Base-by-base conservation (phyloP, 83 land plant species). In the Picea mariana region DNA sequence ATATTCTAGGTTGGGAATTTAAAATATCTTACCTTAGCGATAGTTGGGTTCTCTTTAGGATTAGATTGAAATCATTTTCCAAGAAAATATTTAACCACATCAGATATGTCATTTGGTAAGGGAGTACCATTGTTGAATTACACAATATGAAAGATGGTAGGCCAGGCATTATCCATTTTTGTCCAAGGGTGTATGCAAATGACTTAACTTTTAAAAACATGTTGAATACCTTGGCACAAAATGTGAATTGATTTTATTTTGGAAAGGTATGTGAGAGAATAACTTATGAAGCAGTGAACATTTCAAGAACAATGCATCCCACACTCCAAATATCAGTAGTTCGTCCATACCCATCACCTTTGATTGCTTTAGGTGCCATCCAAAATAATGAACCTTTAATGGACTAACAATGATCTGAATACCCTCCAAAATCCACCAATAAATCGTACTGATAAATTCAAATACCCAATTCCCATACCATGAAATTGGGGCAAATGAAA, bases 321-420 rank as follows among this genome's bases (percentile, higher is more conserved):
- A 87, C 88, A 84, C 87, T 87, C 88, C 87, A 87, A 21, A 87
- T 84, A 81, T 84, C 87, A 75, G 83, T 87, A 24, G 80, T 82
- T 13, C 73, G 34, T 23, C 88, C 83, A 66, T 87, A 87, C 47
- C 87, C 87, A 75, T 87, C 87, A 34, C 87, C 88, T 81, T 85
- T 85, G 40, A 85, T 82, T 38, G 82, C 87, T 59, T 85, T 85
- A 52, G 85, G 87, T 23, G 85, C 87, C 87, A 85, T 85, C 87
- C 87, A 85, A 24, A 85, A 63, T 18, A 63, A 23, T 6, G 7
- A 63, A 63, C 24, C 66, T 63, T 9, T 34, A 34, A 34, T 34
- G 34, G 34, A 34, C 34, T 34, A 34, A 34, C 34, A 34, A 11
- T 21, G 20, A n/a, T 62, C 21, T 5, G 8, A 34, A 34, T 34